These are phyloP conservation scores for Picea engelmannii DNA, from an alignment of 83 land plant species.

Conservation along the genomic window DNA sequence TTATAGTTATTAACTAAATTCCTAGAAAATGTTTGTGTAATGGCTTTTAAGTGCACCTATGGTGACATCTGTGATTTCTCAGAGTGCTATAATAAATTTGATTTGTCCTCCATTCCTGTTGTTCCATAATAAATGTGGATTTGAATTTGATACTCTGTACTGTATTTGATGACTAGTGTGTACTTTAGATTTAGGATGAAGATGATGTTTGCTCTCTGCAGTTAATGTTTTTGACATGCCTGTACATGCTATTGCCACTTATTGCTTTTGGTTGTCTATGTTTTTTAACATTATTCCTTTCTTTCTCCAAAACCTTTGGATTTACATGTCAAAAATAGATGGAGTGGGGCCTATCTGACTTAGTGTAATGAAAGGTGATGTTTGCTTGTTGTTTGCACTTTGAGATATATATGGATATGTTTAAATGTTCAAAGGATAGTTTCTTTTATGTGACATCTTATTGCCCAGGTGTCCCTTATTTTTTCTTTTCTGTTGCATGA, in stretches of 20 bases:
- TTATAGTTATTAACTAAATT: too few relatives aligned
- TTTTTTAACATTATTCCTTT: background rate
- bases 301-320: background rate
- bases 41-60: too few relatives aligned
- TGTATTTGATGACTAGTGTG: too few relatives aligned
- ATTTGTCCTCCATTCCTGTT: too few relatives aligned
- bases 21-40: too few relatives aligned
- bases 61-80: too few relatives aligned
- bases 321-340: background rate
- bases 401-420: background rate
- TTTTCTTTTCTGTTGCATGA: background rate
- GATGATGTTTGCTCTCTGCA: background rate
- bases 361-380: background rate
- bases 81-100: too few relatives aligned
- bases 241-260: background rate
- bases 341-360: background rate
- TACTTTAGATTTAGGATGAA: too few relatives aligned
- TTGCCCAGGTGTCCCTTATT: background rate
- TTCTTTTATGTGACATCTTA: background rate
- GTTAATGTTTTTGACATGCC: background rate
- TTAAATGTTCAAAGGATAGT: background rate
- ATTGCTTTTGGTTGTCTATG: background rate
- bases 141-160: too few relatives aligned
- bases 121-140: too few relatives aligned
- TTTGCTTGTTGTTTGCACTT: slow-evolving; percentile 5